These are phyloP conservation scores for Tricholoma terreum DNA, from an alignment of 768 basidiomycete genomes.

Conservation along the genomic window DNA sequence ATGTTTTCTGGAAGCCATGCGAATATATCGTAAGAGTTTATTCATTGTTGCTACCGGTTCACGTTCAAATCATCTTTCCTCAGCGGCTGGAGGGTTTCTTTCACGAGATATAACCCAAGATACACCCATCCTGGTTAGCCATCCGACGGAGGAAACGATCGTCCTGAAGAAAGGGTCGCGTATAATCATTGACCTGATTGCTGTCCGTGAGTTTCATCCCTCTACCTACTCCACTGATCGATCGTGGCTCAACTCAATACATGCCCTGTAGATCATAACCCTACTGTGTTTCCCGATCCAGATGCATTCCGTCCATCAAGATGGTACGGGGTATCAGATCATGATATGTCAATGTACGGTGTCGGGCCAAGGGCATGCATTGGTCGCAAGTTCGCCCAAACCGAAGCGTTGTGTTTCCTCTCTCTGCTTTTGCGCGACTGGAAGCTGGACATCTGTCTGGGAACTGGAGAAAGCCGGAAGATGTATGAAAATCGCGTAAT, in stretches of 20 bases:
- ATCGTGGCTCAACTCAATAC: neutral
- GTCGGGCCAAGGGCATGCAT: constrained; percentile 40
- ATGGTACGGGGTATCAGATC: constrained; percentile 26
- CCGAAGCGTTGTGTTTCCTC: constrained; percentile 42
- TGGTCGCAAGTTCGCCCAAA: constrained; percentile 43
- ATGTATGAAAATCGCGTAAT: too few species aligned
- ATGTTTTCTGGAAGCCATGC: constrained; percentile 28
- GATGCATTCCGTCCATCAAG: constrained; percentile 28
- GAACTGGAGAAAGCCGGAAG: neutral
- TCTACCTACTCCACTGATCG: neutral
- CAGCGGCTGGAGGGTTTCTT: constrained; percentile 21
- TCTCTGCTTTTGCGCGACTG: constrained; percentile 41
- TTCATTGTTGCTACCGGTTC: neutral
- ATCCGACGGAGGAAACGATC: constrained; percentile 1
- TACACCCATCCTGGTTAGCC: constrained; percentile 5
- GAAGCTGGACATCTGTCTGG: constrained; percentile 24
- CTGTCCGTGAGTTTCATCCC: constrained; percentile 18
- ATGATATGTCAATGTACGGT: constrained; percentile 20
- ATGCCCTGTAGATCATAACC: constrained; percentile 25
- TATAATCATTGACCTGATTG: constrained; percentile 24
- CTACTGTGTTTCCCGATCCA: constrained; percentile 27
- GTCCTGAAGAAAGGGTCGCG: constrained; percentile 10
- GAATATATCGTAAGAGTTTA: constrained; percentile 24
- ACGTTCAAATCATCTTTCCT: neutral
- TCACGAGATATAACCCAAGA: constrained; percentile 27